phyloP scores from a whole-genome alignment of 176 grass and related monocot species.

The Pharus latifolius region DNA sequence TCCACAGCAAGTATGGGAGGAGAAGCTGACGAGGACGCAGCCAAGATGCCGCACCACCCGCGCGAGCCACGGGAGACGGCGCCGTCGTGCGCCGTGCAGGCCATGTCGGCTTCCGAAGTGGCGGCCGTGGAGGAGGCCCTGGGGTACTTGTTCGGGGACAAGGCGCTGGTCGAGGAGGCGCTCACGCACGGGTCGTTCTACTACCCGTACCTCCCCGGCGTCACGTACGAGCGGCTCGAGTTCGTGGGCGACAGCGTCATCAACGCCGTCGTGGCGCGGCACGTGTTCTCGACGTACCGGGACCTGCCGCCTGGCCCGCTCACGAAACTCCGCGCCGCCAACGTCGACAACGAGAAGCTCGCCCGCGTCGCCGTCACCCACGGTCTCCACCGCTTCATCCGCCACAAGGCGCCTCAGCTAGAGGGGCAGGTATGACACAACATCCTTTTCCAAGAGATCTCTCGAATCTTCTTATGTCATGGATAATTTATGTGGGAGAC shows the following conservation, averaged over 20 bases:
- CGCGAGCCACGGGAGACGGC: background rate
- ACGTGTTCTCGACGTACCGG: constrained; percentile 43
- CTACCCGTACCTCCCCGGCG: constrained; percentile 22
- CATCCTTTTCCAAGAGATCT: no score
- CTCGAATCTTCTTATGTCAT: background rate
- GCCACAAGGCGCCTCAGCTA: constrained; percentile 48
- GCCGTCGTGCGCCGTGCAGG: background rate
- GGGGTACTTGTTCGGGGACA: constrained; percentile 46
- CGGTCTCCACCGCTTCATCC: constrained; percentile 39
- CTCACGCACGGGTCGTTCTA: constrained; percentile 55
- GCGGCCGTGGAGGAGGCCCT: constrained; percentile 37
- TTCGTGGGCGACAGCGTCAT: constrained; percentile 65
- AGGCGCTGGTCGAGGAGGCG: constrained; percentile 37
- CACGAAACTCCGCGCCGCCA: constrained; percentile 62
- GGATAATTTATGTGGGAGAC: background rate
- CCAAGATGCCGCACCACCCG: no score
- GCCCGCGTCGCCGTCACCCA: constrained; percentile 41
- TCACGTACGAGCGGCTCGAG: constrained; percentile 65
- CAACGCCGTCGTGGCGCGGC: constrained; percentile 36
- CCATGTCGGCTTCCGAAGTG: constrained; percentile 20
- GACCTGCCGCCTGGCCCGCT: constrained; percentile 44
- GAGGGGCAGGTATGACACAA: constrained; percentile 30
- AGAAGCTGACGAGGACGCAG: background rate
- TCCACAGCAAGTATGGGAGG: no score
- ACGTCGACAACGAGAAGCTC: constrained; percentile 87